Evolutionary conservation across 306 rosid genomes (phyloP).

Genomic region (Inga oerstediana): DNA sequence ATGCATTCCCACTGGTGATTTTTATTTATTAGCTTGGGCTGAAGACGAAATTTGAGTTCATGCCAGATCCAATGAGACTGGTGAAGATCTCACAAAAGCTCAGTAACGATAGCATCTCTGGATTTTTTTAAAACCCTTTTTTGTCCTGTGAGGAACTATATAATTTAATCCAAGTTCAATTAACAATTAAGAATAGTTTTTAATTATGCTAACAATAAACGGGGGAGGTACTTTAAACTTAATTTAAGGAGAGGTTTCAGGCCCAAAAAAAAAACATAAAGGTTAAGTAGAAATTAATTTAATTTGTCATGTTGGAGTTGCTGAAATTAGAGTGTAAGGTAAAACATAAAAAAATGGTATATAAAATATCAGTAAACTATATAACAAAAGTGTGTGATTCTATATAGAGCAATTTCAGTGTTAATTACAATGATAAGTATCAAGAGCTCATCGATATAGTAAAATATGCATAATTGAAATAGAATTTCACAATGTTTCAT

Average conservation of each 20-base stretch:
- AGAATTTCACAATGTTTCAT: too few species aligned
- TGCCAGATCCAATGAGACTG: background rate
- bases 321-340: background rate
- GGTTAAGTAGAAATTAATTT: background rate
- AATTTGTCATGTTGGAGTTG: background rate
- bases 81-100: background rate
- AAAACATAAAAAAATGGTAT: too few species aligned
- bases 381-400: background rate
- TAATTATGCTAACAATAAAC: background rate
- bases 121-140: background rate
- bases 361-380: background rate
- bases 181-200: background rate
- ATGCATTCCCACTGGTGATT: background rate
- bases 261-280: background rate
- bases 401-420: too few species aligned
- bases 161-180: too few species aligned
- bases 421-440: too few species aligned
- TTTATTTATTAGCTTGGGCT: background rate
- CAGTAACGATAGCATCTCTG: background rate
- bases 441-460: too few species aligned
- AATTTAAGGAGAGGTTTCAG: background rate
- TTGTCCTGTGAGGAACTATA: too few species aligned
- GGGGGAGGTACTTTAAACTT: background rate
- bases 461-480: too few species aligned
- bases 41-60: slow-evolving; percentile 20